Percentiles rank a stretch among this genome's conserved stretches.
Conservation (phyloP, 208 protist genomes). For the Novymonas esmeraldas region DNA sequence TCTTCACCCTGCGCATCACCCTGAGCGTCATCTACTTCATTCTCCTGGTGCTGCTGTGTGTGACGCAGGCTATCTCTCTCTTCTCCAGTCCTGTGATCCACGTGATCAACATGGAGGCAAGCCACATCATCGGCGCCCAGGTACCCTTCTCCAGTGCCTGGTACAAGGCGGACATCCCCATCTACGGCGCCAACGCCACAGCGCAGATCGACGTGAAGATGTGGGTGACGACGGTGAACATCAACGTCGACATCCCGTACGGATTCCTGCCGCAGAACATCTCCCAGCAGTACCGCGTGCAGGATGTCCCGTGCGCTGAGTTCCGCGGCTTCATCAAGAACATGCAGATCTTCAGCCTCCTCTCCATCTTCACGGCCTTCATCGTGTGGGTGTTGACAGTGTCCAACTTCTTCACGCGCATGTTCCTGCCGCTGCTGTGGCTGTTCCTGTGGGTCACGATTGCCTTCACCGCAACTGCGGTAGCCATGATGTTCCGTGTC, state of each 20-base stretch:
- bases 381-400: constrained; percentile 39
- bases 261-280: constrained; percentile 32
- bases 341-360: constrained; percentile 43
- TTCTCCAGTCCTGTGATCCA: constrained; percentile 37
- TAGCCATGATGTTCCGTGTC: constrained; percentile 35
- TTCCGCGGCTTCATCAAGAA: constrained; percentile 36
- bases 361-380: constrained; percentile 46
- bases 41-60: constrained; percentile 30
- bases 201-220: constrained; percentile 23
- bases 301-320: constrained; percentile 58
- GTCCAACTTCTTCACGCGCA: constrained; percentile 47
- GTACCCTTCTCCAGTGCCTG: constrained; percentile 1
- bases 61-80: constrained; percentile 29
- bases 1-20: constrained; percentile 29
- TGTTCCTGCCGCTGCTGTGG: constrained; percentile 59
- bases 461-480: constrained; percentile 27
- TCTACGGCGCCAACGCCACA: constrained; percentile 46
- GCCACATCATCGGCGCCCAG: constrained; percentile 25
- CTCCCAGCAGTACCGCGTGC: constrained; percentile 37
- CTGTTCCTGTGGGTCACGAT: constrained; percentile 44
- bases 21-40: constrained; percentile 38
- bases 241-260: constrained; percentile 44
- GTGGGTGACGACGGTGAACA: constrained; percentile 27
- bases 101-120: constrained; percentile 32
- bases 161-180: constrained; percentile 26